A percentile compares a stretch with the other conserved stretches of the same genome.
Evolutionary conservation across 2,329 filamentous ascomycete species (phyloP).

Genomic region (Paramyrothecium sp.): DNA sequence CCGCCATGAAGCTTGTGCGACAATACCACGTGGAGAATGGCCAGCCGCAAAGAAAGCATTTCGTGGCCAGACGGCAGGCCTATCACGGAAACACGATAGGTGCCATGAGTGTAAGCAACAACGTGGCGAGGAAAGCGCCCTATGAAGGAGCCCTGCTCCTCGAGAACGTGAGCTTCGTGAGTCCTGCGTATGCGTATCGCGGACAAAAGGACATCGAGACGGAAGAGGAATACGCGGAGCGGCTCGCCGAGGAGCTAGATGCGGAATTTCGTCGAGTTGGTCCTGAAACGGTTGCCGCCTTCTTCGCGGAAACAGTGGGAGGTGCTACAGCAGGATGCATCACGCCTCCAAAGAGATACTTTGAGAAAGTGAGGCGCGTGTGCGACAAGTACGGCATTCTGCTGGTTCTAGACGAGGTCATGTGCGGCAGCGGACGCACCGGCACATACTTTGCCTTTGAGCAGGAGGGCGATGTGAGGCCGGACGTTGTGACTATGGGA

Average conservation of each 20-base stretch:
- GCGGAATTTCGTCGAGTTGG: constrained; percentile 63
- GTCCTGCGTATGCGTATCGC: constrained; percentile 66
- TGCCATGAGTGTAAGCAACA: constrained; percentile 62
- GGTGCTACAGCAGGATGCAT: constrained; percentile 69
- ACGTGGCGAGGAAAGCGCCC: constrained; percentile 56
- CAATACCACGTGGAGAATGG: constrained; percentile 45
- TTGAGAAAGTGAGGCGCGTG: constrained; percentile 63
- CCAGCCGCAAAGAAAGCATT: constrained; percentile 29
- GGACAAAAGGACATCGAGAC: constrained; percentile 50
- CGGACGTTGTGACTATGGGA: constrained; percentile 65
- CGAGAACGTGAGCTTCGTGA: constrained; percentile 56
- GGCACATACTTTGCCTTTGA: constrained; percentile 63
- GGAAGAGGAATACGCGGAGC: constrained; percentile 56
- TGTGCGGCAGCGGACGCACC: constrained; percentile 64
- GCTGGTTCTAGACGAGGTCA: constrained; percentile 77
- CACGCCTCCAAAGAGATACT: constrained; percentile 64
- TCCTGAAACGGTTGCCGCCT: constrained; percentile 65
- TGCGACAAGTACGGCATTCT: constrained; percentile 72
- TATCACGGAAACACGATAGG: constrained; percentile 58
- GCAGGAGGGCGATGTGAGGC: constrained; percentile 49
- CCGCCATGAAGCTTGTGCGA: constrained; percentile 45
- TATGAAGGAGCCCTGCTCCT: constrained; percentile 45
- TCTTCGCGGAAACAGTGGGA: constrained; percentile 72
- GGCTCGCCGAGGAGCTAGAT: constrained; percentile 65
- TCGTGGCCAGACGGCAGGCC: constrained; percentile 40